Evolutionary conservation across 1,284 basidiomycete species (phyloP).

Genomic region (Lignosus rhinocerotis): DNA sequence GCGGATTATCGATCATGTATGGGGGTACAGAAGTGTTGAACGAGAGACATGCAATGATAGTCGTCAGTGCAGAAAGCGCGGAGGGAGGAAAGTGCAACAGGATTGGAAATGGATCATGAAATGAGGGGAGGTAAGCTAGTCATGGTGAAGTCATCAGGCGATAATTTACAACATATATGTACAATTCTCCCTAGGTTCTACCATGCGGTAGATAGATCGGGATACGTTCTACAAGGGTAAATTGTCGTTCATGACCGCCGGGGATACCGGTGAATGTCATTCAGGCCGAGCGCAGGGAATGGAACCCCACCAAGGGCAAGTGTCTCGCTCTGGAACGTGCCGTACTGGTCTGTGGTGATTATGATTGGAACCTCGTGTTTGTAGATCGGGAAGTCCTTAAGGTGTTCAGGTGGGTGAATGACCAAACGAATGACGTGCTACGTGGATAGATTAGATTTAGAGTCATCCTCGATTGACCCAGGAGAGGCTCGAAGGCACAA

Average conservation of each 20-base stretch:
- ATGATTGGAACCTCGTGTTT: conserved; percentile 40
- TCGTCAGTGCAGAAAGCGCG: background rate
- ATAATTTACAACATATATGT: conserved; percentile 13
- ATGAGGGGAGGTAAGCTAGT: background rate
- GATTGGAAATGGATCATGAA: background rate
- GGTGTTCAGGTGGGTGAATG: conserved; percentile 36
- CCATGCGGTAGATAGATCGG: background rate
- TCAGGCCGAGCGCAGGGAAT: conserved; percentile 44
- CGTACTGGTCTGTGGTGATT: conserved; percentile 46
- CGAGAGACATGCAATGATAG: background rate
- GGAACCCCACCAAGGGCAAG: conserved; percentile 41
- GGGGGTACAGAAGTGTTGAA: background rate
- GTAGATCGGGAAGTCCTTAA: conserved; percentile 41
- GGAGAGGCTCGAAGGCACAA: conserved; percentile 2
- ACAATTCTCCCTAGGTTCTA: background rate
- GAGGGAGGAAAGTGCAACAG: background rate
- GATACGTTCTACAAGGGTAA: background rate
- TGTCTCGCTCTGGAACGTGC: conserved; percentile 40
- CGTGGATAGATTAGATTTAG: background rate
- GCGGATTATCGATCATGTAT: background rate
- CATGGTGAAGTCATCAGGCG: conserved; percentile 11
- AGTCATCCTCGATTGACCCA: background rate
- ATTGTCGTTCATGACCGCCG: background rate
- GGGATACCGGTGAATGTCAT: conserved; percentile 22
- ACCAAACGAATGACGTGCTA: conserved; percentile 43